phyloP scores from a whole-genome alignment of 176 grass and related monocot genomes.

The Oryza meridionalis region DNA sequence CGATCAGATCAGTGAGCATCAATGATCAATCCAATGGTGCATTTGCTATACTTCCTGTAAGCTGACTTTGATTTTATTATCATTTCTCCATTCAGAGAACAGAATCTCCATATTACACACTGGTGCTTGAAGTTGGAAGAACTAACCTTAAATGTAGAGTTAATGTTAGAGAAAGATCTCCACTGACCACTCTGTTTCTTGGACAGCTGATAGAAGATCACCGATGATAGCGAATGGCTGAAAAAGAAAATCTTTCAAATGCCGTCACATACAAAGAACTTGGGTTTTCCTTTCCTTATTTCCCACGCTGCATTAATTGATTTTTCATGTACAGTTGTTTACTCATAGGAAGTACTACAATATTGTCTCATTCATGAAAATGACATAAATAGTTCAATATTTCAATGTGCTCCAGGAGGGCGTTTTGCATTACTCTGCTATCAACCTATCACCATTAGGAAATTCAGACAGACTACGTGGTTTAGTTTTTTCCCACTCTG shows the following conservation, averaged over 20 bases:
- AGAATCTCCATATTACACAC: conserved; percentile 1
- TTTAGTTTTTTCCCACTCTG: background rate
- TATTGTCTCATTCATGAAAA: background rate
- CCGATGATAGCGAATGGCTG: background rate
- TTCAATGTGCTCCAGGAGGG: background rate
- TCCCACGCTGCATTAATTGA: background rate
- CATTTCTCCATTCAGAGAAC: background rate
- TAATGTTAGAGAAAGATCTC: background rate
- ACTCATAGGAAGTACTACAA: background rate
- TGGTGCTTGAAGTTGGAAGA: background rate
- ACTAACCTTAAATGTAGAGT: background rate
- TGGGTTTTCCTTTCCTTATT: background rate
- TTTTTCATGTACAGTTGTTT: background rate
- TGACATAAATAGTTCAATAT: background rate
- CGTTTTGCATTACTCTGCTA: background rate
- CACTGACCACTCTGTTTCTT: background rate
- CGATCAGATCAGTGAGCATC: background rate
- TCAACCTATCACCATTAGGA: background rate
- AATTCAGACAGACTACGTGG: background rate
- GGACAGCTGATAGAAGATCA: background rate
- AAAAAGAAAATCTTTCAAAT: background rate
- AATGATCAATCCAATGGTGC: background rate
- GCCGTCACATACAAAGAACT: background rate
- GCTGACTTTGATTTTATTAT: conserved; percentile 6
- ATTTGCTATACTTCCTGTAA: background rate